Evolutionary conservation across 345 rosid genomes (phyloP), one percentile per base, ranked within the genome.

Genomic region (Euphorbia peplus): DNA sequence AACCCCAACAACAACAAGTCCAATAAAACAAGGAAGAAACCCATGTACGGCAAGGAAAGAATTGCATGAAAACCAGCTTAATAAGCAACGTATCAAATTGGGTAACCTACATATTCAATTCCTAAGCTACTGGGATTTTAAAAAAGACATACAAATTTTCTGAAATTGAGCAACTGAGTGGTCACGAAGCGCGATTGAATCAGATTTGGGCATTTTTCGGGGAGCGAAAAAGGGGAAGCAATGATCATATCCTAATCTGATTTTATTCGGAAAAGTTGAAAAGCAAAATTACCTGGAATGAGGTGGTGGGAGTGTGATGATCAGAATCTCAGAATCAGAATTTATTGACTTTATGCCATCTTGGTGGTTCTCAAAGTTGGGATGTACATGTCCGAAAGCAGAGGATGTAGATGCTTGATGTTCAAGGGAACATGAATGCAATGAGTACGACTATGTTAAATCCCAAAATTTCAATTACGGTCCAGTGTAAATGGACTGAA

Each of bases 301-400:
- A 29, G 18, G 32, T 24, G 50, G 64, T 46, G 71, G 63, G n/a
- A 42, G 64, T 29, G 73, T 59, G 60, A 39, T 26, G 24, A 54
- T 41, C 76, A 68, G 70, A 24, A 77, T 66, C 73, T 69, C 21
- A 47, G 85, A 76, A 86, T 81, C 76, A 67, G 29, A 71, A 79
- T 84, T 60, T 70, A 70, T 67, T 75, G 65, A 83, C 53, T 53
- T 62, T 14, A 54, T 57, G 29, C 9, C 18, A 22, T 70, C 18
- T 69, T 15, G 12, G 4, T 5, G 30, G 26, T 41, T 57, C 9
- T 42, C n/a, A n/a, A n/a, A n/a, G n/a, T n/a, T n/a, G n/a, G n/a
- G n/a, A n/a, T n/a, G n/a, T n/a, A n/a, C n/a, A n/a, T n/a, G n/a
- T n/a, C n/a, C n/a, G n/a, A n/a, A n/a, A n/a, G n/a, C n/a, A n/a